These are phyloP conservation scores for Penicillium verhagenii DNA, from an alignment of 495 filamentous ascomycete species.

Conservation along the genomic window DNA sequence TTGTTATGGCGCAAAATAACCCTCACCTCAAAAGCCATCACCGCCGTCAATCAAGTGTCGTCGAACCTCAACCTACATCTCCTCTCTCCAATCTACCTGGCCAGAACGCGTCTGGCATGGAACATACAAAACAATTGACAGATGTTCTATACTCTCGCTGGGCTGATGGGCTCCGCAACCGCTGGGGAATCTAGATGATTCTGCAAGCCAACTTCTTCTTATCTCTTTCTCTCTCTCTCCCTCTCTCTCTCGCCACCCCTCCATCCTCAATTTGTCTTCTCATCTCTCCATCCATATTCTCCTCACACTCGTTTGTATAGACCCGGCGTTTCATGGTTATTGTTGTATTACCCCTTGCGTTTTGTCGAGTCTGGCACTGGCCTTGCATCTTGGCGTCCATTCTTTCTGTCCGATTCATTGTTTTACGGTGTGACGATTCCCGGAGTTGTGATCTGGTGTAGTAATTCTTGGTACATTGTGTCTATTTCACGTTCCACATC, in stretches of 20 bases:
- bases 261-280: background rate
- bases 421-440: constrained; percentile 12
- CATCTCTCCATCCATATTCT: background rate
- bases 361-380: background rate
- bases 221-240: constrained; percentile 8
- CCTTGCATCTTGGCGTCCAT: constrained; percentile 4
- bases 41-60: constrained; percentile 59
- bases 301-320: background rate
- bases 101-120: constrained; percentile 70
- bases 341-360: background rate
- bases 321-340: background rate
- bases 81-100: constrained; percentile 43
- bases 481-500: constrained; percentile 5
- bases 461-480: constrained; percentile 13
- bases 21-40: constrained; percentile 79
- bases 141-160: constrained; percentile 90
- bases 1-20: constrained; percentile 78
- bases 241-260: background rate
- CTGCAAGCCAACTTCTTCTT: background rate
- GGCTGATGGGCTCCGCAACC: constrained; percentile 75
- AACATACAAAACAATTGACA: constrained; percentile 83
- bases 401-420: background rate
- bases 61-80: constrained; percentile 34
- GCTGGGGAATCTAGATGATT: constrained; percentile 64
- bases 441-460: constrained; percentile 28